These are phyloP conservation scores for Backusella parvicylindrica DNA, from an alignment of 192 early-diverging fungal species.

Conservation along the genomic window DNA sequence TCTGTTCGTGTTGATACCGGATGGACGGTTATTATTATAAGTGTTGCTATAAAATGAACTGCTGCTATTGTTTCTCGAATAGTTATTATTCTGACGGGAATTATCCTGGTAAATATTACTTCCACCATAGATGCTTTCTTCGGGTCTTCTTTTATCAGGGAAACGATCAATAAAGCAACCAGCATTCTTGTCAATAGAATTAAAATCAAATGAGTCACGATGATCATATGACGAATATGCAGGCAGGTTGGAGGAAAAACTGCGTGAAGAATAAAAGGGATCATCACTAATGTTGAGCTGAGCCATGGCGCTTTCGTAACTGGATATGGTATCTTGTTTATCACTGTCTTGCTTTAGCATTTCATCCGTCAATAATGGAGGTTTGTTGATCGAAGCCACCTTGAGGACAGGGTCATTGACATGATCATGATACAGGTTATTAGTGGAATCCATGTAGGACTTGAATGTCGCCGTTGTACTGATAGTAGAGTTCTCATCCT, in stretches of 20 bases:
- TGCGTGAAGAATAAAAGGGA: not conserved
- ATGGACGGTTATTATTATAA: not conserved
- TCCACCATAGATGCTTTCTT: not conserved
- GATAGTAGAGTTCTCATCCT: not conserved
- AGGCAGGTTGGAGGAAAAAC: not conserved
- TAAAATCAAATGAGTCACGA: not conserved
- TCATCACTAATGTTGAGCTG: not conserved
- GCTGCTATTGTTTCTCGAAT: not conserved
- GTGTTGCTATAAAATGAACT: too few species aligned
- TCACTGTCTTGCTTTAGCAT: not conserved
- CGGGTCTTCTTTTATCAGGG: not conserved
- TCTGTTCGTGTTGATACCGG: not conserved
- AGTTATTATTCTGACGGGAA: not conserved
- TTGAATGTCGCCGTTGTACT: not conserved
- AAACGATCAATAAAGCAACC: not conserved
- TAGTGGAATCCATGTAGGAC: not conserved
- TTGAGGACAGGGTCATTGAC: not conserved
- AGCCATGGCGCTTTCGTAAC: not conserved
- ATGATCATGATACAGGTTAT: not conserved
- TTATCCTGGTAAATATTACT: conserved; percentile 1
- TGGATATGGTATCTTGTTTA: not conserved
- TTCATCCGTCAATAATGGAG: not conserved
- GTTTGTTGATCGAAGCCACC: not conserved
- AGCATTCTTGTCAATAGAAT: not conserved
- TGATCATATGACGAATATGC: not conserved